Base-by-base conservation (phyloP, 371 early-diverging fungal genomes). In the Mycotypha africana region DNA sequence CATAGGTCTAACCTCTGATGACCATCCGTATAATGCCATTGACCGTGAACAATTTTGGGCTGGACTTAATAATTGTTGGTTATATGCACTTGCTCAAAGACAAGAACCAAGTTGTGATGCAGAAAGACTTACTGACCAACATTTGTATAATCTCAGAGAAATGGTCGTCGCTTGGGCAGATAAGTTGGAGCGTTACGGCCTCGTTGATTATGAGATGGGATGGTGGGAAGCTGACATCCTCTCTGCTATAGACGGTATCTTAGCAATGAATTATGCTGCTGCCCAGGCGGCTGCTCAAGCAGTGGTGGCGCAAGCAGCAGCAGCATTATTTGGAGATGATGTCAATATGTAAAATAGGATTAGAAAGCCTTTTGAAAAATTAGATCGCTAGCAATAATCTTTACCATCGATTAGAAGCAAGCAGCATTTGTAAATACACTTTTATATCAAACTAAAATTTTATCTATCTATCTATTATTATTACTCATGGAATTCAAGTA, bases 121-220 rank as follows among this genome's bases (percentile, higher is more conserved):
- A 15, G 82, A 85, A 38, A 60, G 74, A 25, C 38, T 85, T 26
- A 67, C 64, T 8, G 76, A 79, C 35, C 78, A 76, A 31, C 82
- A 84, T 45, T 57, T 86, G 31, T 74, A 76, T 50, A 79, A 79
- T 25, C 49, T 91, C 41, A 66, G 82, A 21, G 68, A 76, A 28
- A 73, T 67, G 41, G 81, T 89, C 2, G 74, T 82, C 23, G 57
- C 66, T 4, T 91, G 92, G 88, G 83, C 81, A 16, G 85, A 89
- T 54, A 67, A 73, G n/a, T 57, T 91, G 42, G 85, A 84, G 43
- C 67, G 76, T 31, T 89, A 74, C 67, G 90, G 92, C 0, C 56
- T 91, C 19, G 88, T 91, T 20, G 88, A 91, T 58, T 91, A 90
- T 62, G 87, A 89, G 51, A 81, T 88, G 74, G 92, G 92, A 4